Conservation (phyloP, 306 rosid species). For the Cucurbita argyrosperma region DNA sequence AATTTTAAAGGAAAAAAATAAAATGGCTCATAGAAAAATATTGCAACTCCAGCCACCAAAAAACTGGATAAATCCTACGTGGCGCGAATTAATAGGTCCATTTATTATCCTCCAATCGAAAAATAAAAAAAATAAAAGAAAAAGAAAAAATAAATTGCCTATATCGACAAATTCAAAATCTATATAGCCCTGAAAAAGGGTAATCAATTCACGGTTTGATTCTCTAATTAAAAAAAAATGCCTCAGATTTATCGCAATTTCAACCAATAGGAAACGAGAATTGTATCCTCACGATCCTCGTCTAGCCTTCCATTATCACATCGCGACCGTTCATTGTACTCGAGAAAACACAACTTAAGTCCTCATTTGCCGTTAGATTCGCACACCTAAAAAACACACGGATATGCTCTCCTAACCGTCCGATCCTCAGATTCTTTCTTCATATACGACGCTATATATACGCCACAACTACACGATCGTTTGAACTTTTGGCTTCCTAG, state of each 20-base stretch:
- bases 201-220: not conserved
- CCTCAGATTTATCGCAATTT: not conserved
- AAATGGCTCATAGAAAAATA: too few species aligned
- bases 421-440: not conserved
- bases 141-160: not conserved
- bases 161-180: not conserved
- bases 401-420: constrained; percentile 2
- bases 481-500: not conserved
- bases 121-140: not conserved
- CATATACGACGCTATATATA: not conserved
- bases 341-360: constrained; percentile 6
- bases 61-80: not conserved
- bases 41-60: not conserved
- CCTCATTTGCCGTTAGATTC: constrained; percentile 8
- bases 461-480: not conserved
- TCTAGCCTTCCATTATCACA: not conserved
- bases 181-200: not conserved
- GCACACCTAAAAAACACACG: constrained; percentile 5
- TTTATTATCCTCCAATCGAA: not conserved
- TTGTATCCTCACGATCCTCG: not conserved
- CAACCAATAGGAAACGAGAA: constrained; percentile 3
- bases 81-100: not conserved
- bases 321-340: not conserved
- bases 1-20: too few species aligned
- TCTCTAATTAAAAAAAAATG: not conserved